Evolutionary conservation across 2,329 filamentous ascomycete species (phyloP).

Genomic region (Alternaria triticimaculans): DNA sequence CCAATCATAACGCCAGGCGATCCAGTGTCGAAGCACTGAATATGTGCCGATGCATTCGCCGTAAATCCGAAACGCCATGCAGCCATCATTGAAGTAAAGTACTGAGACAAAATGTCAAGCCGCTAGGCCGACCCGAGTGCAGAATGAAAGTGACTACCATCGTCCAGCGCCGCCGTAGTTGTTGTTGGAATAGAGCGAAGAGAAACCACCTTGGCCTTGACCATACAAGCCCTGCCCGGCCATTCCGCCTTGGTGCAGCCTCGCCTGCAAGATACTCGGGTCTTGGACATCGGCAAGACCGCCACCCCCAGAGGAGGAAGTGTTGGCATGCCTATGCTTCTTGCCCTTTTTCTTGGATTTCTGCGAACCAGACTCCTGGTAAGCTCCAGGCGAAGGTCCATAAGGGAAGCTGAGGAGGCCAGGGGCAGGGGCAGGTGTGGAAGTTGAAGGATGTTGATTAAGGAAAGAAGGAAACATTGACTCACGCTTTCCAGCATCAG

Average conservation of each 20-base stretch:
- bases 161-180: constrained; percentile 51
- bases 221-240: constrained; percentile 90
- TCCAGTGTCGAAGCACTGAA: constrained; percentile 39
- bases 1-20: constrained; percentile 49
- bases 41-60: constrained; percentile 50
- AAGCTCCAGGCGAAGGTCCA: constrained; percentile 81
- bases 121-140: constrained; percentile 36
- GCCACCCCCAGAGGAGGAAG: constrained; percentile 99
- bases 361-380: constrained; percentile 85
- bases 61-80: constrained; percentile 48
- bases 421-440: constrained; percentile 86
- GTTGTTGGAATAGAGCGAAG: constrained; percentile 76
- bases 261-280: constrained; percentile 98
- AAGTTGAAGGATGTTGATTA: constrained; percentile 83
- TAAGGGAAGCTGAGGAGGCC: constrained; percentile 92
- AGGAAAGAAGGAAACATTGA: constrained; percentile 93
- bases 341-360: constrained; percentile 99
- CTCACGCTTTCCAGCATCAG: constrained; percentile 97
- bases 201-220: constrained; percentile 92
- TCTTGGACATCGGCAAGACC: constrained; percentile 99
- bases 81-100: constrained; percentile 39
- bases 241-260: constrained; percentile 86
- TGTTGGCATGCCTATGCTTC: constrained; percentile 99
- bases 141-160: constrained; percentile 46
- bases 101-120: constrained; percentile 43